Conservation (phyloP, 106 monocot species). For the Allium sativum region DNA sequence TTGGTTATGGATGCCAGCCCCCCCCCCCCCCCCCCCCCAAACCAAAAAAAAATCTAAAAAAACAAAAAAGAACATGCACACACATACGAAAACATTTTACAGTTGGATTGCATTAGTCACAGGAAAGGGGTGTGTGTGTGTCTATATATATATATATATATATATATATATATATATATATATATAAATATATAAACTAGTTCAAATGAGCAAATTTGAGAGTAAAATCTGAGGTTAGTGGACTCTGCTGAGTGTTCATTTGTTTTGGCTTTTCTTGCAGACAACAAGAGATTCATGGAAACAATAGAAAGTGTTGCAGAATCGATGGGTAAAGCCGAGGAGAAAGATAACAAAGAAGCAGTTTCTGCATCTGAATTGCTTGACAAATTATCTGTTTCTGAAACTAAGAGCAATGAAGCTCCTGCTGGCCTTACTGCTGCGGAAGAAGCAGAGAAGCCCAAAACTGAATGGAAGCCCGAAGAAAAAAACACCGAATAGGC, state of each 20-base stretch:
- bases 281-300: conserved; percentile 81
- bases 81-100: too few species aligned
- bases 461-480: background rate
- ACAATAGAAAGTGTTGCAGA: conserved; percentile 63
- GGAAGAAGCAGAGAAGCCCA: background rate
- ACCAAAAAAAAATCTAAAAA: too few species aligned
- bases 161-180: too few species aligned
- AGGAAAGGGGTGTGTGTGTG: too few species aligned
- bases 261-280: conserved; percentile 19
- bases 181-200: too few species aligned
- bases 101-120: too few species aligned
- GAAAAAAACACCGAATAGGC: background rate
- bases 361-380: conserved; percentile 40
- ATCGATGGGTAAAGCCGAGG: conserved; percentile 33
- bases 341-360: conserved; percentile 36
- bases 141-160: too few species aligned
- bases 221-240: too few species aligned
- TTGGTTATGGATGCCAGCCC: too few species aligned
- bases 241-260: background rate
- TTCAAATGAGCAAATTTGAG: too few species aligned
- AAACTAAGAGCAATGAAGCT: conserved; percentile 18
- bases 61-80: too few species aligned
- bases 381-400: conserved; percentile 50
- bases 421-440: background rate
- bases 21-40: too few species aligned